These are phyloP conservation scores for Lachancea sp. DNA, from an alignment of 805 yeast species.

Conservation along the genomic window DNA sequence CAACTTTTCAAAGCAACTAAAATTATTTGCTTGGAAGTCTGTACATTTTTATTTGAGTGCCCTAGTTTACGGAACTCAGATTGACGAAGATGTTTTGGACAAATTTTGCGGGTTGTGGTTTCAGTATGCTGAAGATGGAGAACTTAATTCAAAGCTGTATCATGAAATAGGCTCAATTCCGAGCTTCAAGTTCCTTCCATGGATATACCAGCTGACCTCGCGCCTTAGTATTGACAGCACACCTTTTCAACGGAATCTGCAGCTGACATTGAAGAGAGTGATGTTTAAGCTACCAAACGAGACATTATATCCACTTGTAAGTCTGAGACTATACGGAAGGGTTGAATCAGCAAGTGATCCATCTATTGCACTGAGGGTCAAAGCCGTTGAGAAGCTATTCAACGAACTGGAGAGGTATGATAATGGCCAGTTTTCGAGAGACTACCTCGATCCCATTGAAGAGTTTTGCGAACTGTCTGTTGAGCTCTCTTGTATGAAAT, in stretches of 20 bases:
- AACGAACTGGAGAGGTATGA: slow-evolving; percentile 29
- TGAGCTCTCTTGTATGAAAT: slow-evolving; percentile 43
- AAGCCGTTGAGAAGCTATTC: slow-evolving; percentile 49
- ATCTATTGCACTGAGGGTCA: slow-evolving; percentile 40
- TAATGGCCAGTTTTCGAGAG: slow-evolving; percentile 21
- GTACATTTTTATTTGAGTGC: slow-evolving; percentile 53
- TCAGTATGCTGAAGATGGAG: slow-evolving; percentile 44
- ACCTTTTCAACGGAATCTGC: slow-evolving; percentile 51
- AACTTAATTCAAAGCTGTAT: slow-evolving; percentile 39
- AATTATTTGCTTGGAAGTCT: slow-evolving; percentile 45
- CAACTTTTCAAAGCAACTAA: slow-evolving; percentile 34
- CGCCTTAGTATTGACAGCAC: slow-evolving; percentile 46
- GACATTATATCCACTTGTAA: slow-evolving; percentile 54
- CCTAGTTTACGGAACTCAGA: slow-evolving; percentile 39
- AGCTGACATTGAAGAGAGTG: slow-evolving; percentile 40
- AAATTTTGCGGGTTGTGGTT: slow-evolving; percentile 82
- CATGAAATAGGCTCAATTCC: slow-evolving; percentile 42
- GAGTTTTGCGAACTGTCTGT: slow-evolving; percentile 46
- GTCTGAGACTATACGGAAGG: slow-evolving; percentile 44
- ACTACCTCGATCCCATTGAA: slow-evolving; percentile 41
- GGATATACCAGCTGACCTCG: slow-evolving; percentile 80
- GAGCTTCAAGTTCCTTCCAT: slow-evolving; percentile 57
- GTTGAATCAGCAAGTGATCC: slow-evolving; percentile 33
- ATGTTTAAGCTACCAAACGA: slow-evolving; percentile 66
- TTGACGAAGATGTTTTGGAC: slow-evolving; percentile 55